These are phyloP conservation scores for Sporobolomyces phaffii DNA, from an alignment of 768 basidiomycete species.

Conservation along the genomic window DNA sequence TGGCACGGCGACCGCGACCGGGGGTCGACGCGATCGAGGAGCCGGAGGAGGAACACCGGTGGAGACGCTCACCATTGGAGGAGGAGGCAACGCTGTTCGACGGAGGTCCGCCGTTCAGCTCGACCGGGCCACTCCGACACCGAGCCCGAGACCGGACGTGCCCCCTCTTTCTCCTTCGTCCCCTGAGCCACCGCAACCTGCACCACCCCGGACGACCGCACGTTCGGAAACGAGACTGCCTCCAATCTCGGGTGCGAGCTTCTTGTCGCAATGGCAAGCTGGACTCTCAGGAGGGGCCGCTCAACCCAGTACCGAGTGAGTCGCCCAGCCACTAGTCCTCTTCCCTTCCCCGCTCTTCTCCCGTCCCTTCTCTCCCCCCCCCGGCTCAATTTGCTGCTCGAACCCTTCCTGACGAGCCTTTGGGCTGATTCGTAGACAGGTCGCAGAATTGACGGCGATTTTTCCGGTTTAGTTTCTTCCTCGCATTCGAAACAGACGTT, in stretches of 20 bases:
- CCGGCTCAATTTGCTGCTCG: no score
- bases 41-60: background rate
- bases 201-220: no score
- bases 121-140: background rate
- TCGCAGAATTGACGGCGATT: constrained; percentile 17
- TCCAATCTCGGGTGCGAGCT: constrained; percentile 12
- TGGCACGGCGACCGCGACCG: background rate
- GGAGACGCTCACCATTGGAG: background rate
- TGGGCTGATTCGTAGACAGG: constrained; percentile 1
- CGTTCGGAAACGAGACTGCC: background rate
- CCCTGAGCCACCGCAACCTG: no score
- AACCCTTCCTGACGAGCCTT: background rate
- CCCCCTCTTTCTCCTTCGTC: background rate
- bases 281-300: constrained; percentile 15
- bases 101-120: constrained; percentile 2
- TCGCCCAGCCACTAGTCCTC: background rate
- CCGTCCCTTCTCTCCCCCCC: no score
- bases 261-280: constrained; percentile 27
- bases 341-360: background rate
- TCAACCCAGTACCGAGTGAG: constrained; percentile 1
- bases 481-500: background rate
- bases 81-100: background rate
- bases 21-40: background rate
- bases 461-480: constrained; percentile 9
- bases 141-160: background rate